Base-by-base conservation (phyloP, 2,329 filamentous ascomycete species). In the Penicillium sp. region DNA sequence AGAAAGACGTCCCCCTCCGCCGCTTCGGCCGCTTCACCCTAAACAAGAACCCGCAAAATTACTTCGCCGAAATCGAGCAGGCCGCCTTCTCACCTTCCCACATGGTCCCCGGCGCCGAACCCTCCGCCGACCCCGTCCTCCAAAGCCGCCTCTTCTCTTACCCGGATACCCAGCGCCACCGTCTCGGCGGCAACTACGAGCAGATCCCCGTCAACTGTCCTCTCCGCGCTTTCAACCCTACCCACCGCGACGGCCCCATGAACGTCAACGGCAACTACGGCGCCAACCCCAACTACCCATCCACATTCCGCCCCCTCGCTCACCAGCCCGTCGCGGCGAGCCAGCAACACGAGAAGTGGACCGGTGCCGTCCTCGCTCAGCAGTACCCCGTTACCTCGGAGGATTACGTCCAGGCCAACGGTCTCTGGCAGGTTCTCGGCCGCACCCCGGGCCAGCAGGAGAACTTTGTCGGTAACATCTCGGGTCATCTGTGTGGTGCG, bases 201-300 rank as follows among this genome's bases (percentile, higher is more conserved):
- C 83, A 87, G 66, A 81, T 87, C 50, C 84, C 85, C 21, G 81
- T 85, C 62, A 87, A 87, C 73, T 77, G 77, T 49, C 80, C 83
- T 52, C 55, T 79, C 59, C 76, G 71, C 77, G 66, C 75, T 77
- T 77, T 77, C 74, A 80, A 83, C 79, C 80, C 88, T 59, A 89
- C 86, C 79, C 87, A 91, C 71, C 84, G 89, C 57, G 88, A 91
- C 66, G 89, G 89, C 14, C 68, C 71, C 55, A 91, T 91, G 87
- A 83, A 86, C 1, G 84, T 85, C 64, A 79, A 82, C 54, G 78
- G 85, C 67, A 88, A 91, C 73, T 83, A 86, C 63, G 83, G 84
- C 49, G 75, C 80, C 3, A 80, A 84, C 57, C 81, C 83, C 13
- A 79, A 81, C 63, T 86, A 85, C 67, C 77, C 71, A 13, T 75